Evolutionary conservation across 2,329 filamentous ascomycete genomes (phyloP), one percentile per base, ranked within the genome.

Genomic region (Claviceps monticola): DNA sequence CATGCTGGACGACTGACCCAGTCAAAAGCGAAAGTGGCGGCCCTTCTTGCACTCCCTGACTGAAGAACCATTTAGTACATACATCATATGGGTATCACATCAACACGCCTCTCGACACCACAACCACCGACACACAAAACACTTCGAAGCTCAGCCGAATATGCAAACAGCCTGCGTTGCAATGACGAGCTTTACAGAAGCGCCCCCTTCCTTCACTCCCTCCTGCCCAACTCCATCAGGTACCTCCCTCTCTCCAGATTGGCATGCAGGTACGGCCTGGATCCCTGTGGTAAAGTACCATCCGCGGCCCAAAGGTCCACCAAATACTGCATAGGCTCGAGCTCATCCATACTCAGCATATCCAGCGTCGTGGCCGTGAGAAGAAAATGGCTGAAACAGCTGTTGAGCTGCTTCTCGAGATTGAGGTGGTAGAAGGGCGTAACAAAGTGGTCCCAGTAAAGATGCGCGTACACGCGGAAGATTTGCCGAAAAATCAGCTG

Each of bases 381-480:
- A 57, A 88, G 76, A 59, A 89, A 90, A 68, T 89, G 84, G 53
- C 83, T 84, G 65, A 89, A 89, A 68, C 84, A 88, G 66, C 83
- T 87, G 72, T 89, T 89, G 55, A 89, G 74, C 59, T 86, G 82
- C 65, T 86, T 83, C 65, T 83, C 80, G 11, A 83, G 71, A 68
- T 83, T 86, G 56, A 89, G 75, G 64, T 88, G 82, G 70, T 86
- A 88, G 68, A 88, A 87, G 4, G 84, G 84, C 58, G 86, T 83
- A 57, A 83, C 71, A 68, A 86, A 97, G 68, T 96, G 90, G 52
- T 88, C 86, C 77, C 93, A 95, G 74, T 96, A 97, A 54, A 97
- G 80, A 69, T 96, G 90, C 46, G 91, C 84, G 64, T 96, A 96
- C 60, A 95, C 89, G 54, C 90, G 84, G 75, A 96, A 95, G 83